A percentile compares a stretch with the other conserved stretches of the same genome.
These are phyloP conservation scores for Hyphopichia wangnamkhiaoensis DNA, from an alignment of 1,139 yeast genomes.

Conservation along the genomic window DNA sequence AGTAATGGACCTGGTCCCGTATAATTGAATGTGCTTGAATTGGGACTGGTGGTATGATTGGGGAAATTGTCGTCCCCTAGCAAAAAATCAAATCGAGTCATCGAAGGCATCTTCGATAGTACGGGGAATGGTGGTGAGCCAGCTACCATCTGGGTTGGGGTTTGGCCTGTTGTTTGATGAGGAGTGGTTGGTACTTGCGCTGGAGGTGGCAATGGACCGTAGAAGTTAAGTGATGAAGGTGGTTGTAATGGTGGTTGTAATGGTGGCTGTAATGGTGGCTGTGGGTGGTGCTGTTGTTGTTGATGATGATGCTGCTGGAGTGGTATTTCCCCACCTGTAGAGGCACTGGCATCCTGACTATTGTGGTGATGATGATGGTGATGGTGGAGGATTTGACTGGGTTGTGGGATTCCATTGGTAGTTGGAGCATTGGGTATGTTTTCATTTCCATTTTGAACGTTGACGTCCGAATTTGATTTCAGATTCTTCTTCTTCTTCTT, in stretches of 20 bases:
- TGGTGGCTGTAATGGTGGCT: constrained; percentile 5
- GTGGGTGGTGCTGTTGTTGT: background rate
- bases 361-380: constrained; percentile 6
- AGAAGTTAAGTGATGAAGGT: constrained; percentile 9
- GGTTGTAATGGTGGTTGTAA: background rate
- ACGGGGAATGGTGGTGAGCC: constrained; percentile 5
- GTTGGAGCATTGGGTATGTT: background rate
- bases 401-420: constrained; percentile 2
- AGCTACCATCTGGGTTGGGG: background rate
- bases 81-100: constrained; percentile 32
- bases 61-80: constrained; percentile 28
- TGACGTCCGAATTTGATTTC: too few relatives aligned
- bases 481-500: background rate
- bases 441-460: too few relatives aligned
- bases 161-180: background rate
- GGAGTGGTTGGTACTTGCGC: background rate
- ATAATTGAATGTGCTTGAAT: constrained; percentile 4
- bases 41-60: constrained; percentile 16
- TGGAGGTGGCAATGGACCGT: constrained; percentile 5
- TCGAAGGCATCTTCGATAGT: constrained; percentile 26
- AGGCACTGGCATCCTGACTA: too few relatives aligned
- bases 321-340: background rate
- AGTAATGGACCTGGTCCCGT: constrained; percentile 2
- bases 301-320: background rate
- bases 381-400: constrained; percentile 8